Conservation (phyloP, 2,329 filamentous ascomycete species). For the Hypoxylon sp. region DNA sequence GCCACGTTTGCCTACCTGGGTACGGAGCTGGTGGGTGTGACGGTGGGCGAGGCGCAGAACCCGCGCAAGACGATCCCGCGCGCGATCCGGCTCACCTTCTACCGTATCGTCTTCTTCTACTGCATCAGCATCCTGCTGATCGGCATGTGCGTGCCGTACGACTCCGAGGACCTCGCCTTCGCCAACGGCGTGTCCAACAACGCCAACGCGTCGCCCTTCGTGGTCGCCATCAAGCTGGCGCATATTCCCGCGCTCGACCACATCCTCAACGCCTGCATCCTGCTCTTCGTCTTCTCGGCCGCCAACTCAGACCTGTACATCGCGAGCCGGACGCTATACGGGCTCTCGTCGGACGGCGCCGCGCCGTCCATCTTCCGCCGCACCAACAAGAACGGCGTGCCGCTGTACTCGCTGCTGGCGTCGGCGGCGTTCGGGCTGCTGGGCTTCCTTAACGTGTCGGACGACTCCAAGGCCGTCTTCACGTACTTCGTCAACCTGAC, state of each 20-base stretch:
- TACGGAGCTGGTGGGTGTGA: slow-evolving; percentile 79
- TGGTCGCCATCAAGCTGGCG: slow-evolving; percentile 73
- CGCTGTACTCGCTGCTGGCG: slow-evolving; percentile 68
- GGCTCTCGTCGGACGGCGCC: slow-evolving; percentile 74
- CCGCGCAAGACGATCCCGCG: slow-evolving; percentile 78
- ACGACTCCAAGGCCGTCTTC: slow-evolving; percentile 65
- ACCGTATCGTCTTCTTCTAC: slow-evolving; percentile 84
- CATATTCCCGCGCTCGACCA: slow-evolving; percentile 69
- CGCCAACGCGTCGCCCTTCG: slow-evolving; percentile 75
- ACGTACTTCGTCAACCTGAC: slow-evolving; percentile 72
- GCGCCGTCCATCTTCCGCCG: slow-evolving; percentile 75
- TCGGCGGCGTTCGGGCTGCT: slow-evolving; percentile 70
- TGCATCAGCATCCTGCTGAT: slow-evolving; percentile 75
- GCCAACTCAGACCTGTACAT: slow-evolving; percentile 82
- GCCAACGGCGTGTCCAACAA: slow-evolving; percentile 60
- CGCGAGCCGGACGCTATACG: slow-evolving; percentile 75
- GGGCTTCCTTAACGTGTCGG: slow-evolving; percentile 71
- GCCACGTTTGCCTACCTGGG: slow-evolving; percentile 82
- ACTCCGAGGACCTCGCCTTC: slow-evolving; percentile 66
- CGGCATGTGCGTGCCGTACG: slow-evolving; percentile 79
- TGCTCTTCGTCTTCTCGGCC: slow-evolving; percentile 79
- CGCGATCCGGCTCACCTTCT: slow-evolving; percentile 83
- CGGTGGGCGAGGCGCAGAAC: slow-evolving; percentile 81
- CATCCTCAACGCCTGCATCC: slow-evolving; percentile 77
- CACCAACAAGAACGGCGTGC: slow-evolving; percentile 76